Evolutionary conservation across 441 rosid species (phyloP).

Genomic region (Biscutella auriculata): DNA sequence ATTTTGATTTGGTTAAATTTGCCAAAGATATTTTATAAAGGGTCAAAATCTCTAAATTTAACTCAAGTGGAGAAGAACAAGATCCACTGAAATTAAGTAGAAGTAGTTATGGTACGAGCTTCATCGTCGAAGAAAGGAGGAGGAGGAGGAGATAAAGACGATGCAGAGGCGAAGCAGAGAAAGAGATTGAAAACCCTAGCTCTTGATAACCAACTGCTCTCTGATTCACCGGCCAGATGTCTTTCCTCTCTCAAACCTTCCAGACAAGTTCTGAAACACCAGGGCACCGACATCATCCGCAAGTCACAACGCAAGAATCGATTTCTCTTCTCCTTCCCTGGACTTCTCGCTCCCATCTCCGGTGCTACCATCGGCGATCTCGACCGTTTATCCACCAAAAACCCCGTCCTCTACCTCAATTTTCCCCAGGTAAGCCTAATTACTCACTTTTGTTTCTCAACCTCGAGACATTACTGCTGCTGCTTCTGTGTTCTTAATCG

Average conservation of each 20-base stretch:
- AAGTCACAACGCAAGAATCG: slow-evolving; percentile 82
- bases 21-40: no score
- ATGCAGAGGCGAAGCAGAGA: slow-evolving; percentile 33
- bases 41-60: no score
- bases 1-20: no score
- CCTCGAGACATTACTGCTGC: background rate
- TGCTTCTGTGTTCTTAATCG: background rate
- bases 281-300: slow-evolving; percentile 62
- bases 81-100: background rate
- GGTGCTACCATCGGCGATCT: slow-evolving; percentile 88
- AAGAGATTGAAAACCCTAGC: slow-evolving; percentile 49
- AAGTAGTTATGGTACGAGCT: slow-evolving; percentile 24
- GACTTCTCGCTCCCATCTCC: slow-evolving; percentile 59
- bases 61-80: background rate
- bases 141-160: slow-evolving; percentile 17
- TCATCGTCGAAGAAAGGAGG: slow-evolving; percentile 22
- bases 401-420: slow-evolving; percentile 76
- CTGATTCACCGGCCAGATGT: slow-evolving; percentile 37
- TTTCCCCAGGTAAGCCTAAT: slow-evolving; percentile 54
- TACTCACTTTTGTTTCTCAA: background rate
- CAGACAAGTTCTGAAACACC: slow-evolving; percentile 57
- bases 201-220: slow-evolving; percentile 31
- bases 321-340: slow-evolving; percentile 79
- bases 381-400: slow-evolving; percentile 59
- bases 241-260: slow-evolving; percentile 39